Evolutionary conservation across 306 rosid genomes (phyloP), one percentile per base, ranked within the genome.

Genomic region (Senna tora): DNA sequence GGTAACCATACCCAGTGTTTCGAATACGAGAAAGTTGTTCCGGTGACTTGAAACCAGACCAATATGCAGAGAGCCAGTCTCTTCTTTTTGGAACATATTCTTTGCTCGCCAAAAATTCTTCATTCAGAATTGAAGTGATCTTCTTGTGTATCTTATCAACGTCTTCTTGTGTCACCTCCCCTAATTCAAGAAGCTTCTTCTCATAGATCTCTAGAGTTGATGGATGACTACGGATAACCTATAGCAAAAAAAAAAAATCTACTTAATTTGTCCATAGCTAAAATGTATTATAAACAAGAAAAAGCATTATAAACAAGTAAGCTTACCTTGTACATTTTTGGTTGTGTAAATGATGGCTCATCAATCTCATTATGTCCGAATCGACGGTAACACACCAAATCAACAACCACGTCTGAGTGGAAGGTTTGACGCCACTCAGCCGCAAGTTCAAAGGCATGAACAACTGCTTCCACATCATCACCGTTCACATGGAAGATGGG

Each of bases 371-470:
- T 94, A 83, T 94, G 97, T 75, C 99, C 99, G 77, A 87, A 94
- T 77, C 95, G 87, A 57, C 96, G 96, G 76, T 94, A 94, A 49
- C 99, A 94, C 55, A 94, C 99, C 30, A 94, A 76, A 81, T 94
- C 99, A 56, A 94, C 99, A 41, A 94, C 96, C 66, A 91, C 99
- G 72, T 94, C 99, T 7, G 97, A 89, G 85, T 94, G 99, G 87
- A 94, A 94, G 57, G 86, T 88, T 77, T 94, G 99, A 69, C 97
- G 92, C 99, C 99, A 94, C 90, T 91, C 99, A 17, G 97, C 97
- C 17, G 99, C 99, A 79, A 94, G 95, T 85, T 94, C 96, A 78
- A 87, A 91, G 39, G 87, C 97, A 77, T 91, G 97, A 77, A 89
- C 99, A 76, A 91, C 99, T 47, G 99, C 99, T 65, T 94, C 99